A percentile compares a stretch with the other conserved stretches of the same genome.
These are phyloP conservation scores for Podaxis sp. DNA, from an alignment of 768 basidiomycete genomes.

Conservation along the genomic window DNA sequence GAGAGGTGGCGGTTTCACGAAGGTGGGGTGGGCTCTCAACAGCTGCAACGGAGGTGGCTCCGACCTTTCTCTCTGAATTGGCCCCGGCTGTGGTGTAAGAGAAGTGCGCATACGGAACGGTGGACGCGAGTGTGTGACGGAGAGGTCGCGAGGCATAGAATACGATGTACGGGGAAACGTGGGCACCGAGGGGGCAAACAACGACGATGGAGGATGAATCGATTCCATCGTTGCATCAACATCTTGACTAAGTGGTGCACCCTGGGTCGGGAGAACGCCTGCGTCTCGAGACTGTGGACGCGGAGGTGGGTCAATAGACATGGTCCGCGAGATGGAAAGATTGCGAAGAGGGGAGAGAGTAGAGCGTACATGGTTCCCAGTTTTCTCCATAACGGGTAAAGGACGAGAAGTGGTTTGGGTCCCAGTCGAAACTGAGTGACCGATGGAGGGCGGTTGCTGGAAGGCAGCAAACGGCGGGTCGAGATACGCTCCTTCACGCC, in stretches of 20 bases:
- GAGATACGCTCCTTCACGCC: slow-evolving; percentile 34
- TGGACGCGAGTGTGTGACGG: slow-evolving; percentile 47
- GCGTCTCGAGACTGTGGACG: slow-evolving; percentile 8
- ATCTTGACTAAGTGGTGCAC: slow-evolving; percentile 20
- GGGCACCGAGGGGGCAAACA: background rate
- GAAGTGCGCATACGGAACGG: slow-evolving; percentile 64
- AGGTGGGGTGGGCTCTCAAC: slow-evolving; percentile 62
- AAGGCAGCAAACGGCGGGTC: slow-evolving; percentile 52
- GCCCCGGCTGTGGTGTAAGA: slow-evolving; percentile 61
- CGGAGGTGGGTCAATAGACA: slow-evolving; percentile 67
- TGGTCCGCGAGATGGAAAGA: slow-evolving; percentile 46
- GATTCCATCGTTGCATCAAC: slow-evolving; percentile 37
- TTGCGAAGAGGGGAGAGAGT: slow-evolving; percentile 42
- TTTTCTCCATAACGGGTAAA: slow-evolving; percentile 25
- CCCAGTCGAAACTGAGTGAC: slow-evolving; percentile 23
- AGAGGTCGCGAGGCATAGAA: slow-evolving; percentile 32
- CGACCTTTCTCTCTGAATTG: slow-evolving; percentile 35
- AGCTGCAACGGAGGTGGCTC: slow-evolving; percentile 66
- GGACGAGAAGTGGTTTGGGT: slow-evolving; percentile 14
- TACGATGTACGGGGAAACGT: slow-evolving; percentile 9
- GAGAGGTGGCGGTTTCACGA: slow-evolving; percentile 56
- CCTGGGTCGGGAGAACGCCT: background rate
- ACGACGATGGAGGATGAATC: slow-evolving; percentile 1
- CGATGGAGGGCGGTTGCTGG: slow-evolving; percentile 22
- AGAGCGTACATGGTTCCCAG: slow-evolving; percentile 23